These are phyloP conservation scores for Hirsutella rhossiliensis DNA, from an alignment of 2,329 filamentous ascomycete genomes.

Conservation along the genomic window DNA sequence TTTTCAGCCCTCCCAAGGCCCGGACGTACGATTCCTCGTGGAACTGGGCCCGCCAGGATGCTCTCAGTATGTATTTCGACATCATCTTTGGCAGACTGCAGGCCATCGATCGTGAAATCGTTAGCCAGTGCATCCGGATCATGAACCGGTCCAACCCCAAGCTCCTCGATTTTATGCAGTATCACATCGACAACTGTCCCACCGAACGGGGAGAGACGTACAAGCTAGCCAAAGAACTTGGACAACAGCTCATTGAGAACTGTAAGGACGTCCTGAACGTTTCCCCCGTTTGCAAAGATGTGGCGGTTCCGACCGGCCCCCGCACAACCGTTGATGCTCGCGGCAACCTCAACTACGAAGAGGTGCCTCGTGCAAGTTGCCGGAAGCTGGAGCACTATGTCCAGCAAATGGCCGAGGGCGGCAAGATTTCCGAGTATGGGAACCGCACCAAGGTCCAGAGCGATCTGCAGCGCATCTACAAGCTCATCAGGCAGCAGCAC, in stretches of 20 bases:
- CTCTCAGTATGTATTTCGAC: conserved; percentile 96
- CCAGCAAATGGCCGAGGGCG: conserved; percentile 94
- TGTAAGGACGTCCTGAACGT: conserved; percentile 82
- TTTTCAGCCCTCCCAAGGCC: conserved; percentile 87
- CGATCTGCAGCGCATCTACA: conserved; percentile 89
- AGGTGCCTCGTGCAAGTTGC: conserved; percentile 75
- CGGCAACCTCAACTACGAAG: conserved; percentile 86
- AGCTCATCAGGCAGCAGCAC: conserved; percentile 96
- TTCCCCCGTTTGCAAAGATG: conserved; percentile 90
- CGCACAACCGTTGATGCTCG: conserved; percentile 85
- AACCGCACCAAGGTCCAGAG: conserved; percentile 97
- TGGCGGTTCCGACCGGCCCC: conserved; percentile 81
- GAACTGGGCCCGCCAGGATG: conserved; percentile 98
- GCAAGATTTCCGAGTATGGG: conserved; percentile 97
- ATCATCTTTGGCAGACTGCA: conserved; percentile 94
- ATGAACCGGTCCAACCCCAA: conserved; percentile 98
- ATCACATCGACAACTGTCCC: conserved; percentile 98
- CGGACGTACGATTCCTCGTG: conserved; percentile 95
- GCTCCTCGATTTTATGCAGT: conserved; percentile 97
- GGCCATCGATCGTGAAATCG: conserved; percentile 91
- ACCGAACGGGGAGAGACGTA: conserved; percentile 96
- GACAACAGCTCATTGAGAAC: conserved; percentile 89
- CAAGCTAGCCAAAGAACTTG: conserved; percentile 90
- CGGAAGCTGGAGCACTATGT: conserved; percentile 98
- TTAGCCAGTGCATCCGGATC: conserved; percentile 95